phyloP scores from a whole-genome alignment of 2,329 filamentous ascomycete species.

The Sclerotinia trifoliorum region DNA sequence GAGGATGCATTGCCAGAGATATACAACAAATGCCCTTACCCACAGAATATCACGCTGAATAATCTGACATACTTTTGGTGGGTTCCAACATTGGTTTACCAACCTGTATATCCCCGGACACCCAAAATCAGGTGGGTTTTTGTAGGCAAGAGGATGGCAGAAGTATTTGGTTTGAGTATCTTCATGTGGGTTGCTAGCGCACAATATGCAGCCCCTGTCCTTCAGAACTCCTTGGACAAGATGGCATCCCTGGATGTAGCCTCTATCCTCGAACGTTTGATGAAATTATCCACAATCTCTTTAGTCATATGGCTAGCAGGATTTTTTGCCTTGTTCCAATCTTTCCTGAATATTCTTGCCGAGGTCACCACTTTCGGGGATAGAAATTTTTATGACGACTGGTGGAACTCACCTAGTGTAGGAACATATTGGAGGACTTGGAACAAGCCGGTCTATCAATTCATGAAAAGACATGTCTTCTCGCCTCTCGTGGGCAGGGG shows the following conservation, averaged over 20 bases:
- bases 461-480: conserved; percentile 94
- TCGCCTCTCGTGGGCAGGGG: conserved; percentile 83
- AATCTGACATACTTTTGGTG: conserved; percentile 98
- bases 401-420: conserved; percentile 92
- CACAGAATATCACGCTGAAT: conserved; percentile 79
- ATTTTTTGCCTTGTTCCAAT: conserved; percentile 96
- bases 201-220: conserved; percentile 87
- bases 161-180: conserved; percentile 73
- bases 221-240: conserved; percentile 86
- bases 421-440: conserved; percentile 92
- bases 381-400: conserved; percentile 92
- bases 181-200: conserved; percentile 95
- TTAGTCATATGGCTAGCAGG: conserved; percentile 96
- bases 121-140: conserved; percentile 81
- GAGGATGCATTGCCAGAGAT: conserved; percentile 73
- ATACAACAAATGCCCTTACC: conserved; percentile 83
- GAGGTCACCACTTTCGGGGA: conserved; percentile 90
- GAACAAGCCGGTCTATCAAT: conserved; percentile 97
- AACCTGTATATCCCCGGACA: conserved; percentile 91
- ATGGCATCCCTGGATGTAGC: conserved; percentile 77
- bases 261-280: conserved; percentile 81
- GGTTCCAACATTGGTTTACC: conserved; percentile 94
- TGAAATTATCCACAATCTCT: conserved; percentile 95
- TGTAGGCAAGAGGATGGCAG: conserved; percentile 76
- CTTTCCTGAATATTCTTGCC: conserved; percentile 83